These are phyloP conservation scores for Talaromyces proteolyticus DNA, from an alignment of 495 filamentous ascomycete genomes.

Conservation along the genomic window DNA sequence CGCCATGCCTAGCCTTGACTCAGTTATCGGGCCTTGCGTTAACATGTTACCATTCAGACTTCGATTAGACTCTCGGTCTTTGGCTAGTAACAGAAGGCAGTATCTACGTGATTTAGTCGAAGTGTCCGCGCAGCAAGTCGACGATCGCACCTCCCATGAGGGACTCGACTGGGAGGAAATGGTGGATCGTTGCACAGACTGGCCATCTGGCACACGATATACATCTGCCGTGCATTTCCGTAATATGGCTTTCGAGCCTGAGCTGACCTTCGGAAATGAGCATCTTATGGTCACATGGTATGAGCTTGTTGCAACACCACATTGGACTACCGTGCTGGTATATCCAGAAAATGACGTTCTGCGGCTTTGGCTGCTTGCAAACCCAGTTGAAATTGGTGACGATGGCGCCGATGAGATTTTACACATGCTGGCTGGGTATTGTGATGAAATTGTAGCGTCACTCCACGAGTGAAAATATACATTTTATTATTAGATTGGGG, in stretches of 20 bases:
- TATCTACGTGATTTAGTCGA: background rate
- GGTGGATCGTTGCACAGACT: background rate
- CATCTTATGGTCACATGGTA: background rate
- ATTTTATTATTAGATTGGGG: no score
- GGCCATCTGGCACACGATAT: background rate
- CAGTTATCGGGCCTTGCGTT: slow-evolving; percentile 35
- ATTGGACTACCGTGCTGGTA: slow-evolving; percentile 1
- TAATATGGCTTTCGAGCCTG: slow-evolving; percentile 3
- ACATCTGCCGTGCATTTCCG: slow-evolving; percentile 2
- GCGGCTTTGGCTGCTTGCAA: background rate
- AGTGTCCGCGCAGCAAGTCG: background rate
- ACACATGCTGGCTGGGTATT: background rate
- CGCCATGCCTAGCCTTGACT: slow-evolving; percentile 21
- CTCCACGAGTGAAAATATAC: background rate
- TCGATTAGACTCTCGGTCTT: background rate
- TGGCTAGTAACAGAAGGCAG: background rate
- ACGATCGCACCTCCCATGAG: background rate
- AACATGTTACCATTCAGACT: slow-evolving; percentile 37
- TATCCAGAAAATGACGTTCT: background rate
- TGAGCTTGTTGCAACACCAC: background rate
- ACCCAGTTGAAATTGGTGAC: background rate
- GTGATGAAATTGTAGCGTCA: background rate
- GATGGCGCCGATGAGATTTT: slow-evolving; percentile 1
- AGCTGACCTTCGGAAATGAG: background rate
- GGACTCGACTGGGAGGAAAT: background rate